phyloP scores from a whole-genome alignment of 495 filamentous ascomycete species.

The Neurospora sp. region DNA sequence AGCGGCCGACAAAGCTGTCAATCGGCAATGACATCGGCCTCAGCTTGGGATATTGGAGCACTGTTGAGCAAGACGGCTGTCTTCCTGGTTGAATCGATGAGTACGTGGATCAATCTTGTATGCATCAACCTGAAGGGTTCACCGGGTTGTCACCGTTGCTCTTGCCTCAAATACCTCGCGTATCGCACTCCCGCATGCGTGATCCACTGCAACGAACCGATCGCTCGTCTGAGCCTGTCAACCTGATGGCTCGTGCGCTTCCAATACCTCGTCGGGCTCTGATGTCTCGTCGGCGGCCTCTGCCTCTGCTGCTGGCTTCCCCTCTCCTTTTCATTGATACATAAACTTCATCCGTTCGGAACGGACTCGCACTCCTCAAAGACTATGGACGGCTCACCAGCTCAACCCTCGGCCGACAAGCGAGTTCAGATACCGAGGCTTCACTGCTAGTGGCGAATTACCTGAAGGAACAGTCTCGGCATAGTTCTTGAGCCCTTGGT shows the following conservation, averaged over 20 bases:
- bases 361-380: not conserved
- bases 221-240: not conserved
- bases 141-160: not conserved
- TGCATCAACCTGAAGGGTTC: not conserved
- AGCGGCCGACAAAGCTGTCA: not conserved
- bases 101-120: not conserved
- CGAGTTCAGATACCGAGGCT: not conserved
- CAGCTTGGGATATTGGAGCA: not conserved
- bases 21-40: not conserved
- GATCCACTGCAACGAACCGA: not conserved
- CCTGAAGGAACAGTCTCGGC: not conserved
- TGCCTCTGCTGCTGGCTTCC: not conserved
- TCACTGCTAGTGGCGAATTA: not conserved
- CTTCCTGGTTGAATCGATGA: not conserved
- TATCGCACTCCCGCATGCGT: not conserved
- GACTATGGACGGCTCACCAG: not conserved
- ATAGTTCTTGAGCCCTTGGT: not conserved
- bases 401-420: not conserved
- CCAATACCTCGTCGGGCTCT: not conserved
- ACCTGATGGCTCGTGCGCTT: not conserved
- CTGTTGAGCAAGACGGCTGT: not conserved
- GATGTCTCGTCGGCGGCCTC: not conserved
- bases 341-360: not conserved
- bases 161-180: not conserved
- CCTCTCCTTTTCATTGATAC: not conserved